Conservation (phyloP, 116 monocot species). For the Dioscorea cayenensis region DNA sequence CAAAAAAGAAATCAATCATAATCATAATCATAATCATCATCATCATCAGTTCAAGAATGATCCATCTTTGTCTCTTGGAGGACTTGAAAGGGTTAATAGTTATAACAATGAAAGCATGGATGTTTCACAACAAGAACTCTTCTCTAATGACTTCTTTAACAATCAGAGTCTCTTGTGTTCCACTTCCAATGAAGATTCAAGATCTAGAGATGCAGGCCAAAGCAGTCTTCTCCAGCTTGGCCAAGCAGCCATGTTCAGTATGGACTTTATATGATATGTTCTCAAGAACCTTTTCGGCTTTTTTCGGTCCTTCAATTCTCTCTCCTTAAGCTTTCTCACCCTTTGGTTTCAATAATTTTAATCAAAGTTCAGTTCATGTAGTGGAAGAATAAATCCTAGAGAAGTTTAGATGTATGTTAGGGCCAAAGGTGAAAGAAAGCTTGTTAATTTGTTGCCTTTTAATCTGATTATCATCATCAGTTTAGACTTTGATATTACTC, state of each 20-base stretch:
- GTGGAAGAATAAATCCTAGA: not conserved
- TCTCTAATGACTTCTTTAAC: not conserved
- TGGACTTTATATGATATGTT: slow-evolving; percentile 3
- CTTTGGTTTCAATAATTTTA: not conserved
- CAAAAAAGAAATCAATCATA: not conserved
- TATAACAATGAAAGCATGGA: not conserved
- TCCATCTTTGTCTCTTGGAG: not conserved
- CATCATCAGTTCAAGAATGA: not conserved
- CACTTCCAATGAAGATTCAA: not conserved
- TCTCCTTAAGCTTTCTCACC: not conserved
- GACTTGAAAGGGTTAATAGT: not conserved
- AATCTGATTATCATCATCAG: no score
- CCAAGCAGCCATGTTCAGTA: not conserved
- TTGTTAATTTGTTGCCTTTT: no score
- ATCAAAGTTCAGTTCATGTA: not conserved
- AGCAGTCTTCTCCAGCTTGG: slow-evolving; percentile 1
- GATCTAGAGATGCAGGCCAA: not conserved
- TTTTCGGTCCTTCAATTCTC: not conserved
- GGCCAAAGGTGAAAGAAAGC: not conserved
- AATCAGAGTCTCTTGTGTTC: not conserved
- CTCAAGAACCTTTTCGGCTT: not conserved
- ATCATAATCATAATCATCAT: not conserved
- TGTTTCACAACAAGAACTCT: not conserved
- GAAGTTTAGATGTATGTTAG: not conserved
- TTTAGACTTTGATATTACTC: no score